A percentile compares a stretch with the other conserved stretches of the same genome.
These are phyloP conservation scores for Sphaerobolus stellatus DNA, from an alignment of 1,284 basidiomycete species.

Conservation along the genomic window DNA sequence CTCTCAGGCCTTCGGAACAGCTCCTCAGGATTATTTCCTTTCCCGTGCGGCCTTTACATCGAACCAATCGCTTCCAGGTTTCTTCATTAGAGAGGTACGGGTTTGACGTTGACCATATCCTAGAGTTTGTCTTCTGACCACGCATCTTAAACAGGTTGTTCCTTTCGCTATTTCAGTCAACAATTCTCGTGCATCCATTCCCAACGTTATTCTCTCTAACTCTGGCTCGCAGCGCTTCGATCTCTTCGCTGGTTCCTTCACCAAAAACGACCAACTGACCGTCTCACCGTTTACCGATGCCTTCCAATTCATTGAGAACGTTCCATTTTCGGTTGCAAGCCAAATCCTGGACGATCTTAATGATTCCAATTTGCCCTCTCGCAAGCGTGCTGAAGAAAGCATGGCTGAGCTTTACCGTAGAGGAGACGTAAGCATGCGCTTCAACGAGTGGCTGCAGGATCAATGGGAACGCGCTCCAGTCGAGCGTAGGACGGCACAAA, in stretches of 20 bases:
- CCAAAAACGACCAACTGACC: conserved; percentile 77
- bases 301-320: conserved; percentile 58
- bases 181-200: conserved; percentile 56
- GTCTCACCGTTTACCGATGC: conserved; percentile 54
- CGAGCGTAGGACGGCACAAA: conserved; percentile 32
- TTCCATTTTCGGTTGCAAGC: conserved; percentile 49
- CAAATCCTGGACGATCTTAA: conserved; percentile 58
- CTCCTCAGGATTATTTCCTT: conserved; percentile 68
- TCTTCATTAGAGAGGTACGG: conserved; percentile 59
- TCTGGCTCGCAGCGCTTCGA: conserved; percentile 78
- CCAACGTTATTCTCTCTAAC: conserved; percentile 72
- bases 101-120: neutral
- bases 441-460: conserved; percentile 57
- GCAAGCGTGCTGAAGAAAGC: conserved; percentile 4
- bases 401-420: conserved; percentile 41
- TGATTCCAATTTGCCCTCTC: conserved; percentile 37
- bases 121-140: neutral
- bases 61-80: conserved; percentile 58
- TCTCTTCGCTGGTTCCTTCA: conserved; percentile 67
- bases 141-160: neutral
- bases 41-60: conserved; percentile 63
- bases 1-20: conserved; percentile 57
- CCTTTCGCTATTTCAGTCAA: conserved; percentile 59
- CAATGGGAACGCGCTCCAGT: conserved; percentile 38
- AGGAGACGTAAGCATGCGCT: conserved; percentile 53